Conservation (phyloP, 768 basidiomycete species). For the Russula griseocarnosa region DNA sequence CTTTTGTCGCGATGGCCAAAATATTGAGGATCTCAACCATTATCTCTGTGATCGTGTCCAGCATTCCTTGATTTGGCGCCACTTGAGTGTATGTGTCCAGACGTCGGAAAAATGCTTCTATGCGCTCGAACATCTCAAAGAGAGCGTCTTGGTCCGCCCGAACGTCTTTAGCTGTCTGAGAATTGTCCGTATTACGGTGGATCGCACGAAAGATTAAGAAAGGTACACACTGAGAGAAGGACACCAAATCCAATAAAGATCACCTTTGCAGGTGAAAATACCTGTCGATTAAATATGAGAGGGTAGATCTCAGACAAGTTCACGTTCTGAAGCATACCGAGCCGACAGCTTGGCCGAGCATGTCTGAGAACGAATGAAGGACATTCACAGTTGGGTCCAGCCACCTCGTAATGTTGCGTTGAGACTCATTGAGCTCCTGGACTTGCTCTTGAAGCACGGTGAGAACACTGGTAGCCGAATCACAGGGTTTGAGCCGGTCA, state of each 20-base stretch:
- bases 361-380: background rate
- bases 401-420: background rate
- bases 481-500: background rate
- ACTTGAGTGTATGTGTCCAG: background rate
- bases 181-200: background rate
- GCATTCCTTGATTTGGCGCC: background rate
- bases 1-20: conserved; percentile 2
- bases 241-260: background rate
- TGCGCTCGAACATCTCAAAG: background rate
- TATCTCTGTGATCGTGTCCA: background rate
- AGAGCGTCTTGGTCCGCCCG: background rate
- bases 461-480: background rate
- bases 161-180: background rate
- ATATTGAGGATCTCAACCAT: conserved; percentile 4
- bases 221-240: background rate
- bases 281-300: background rate
- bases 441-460: background rate
- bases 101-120: background rate
- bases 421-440: background rate
- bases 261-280: background rate
- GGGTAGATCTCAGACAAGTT: no score
- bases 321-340: background rate
- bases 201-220: background rate
- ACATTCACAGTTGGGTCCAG: background rate
- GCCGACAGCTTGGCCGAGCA: background rate